phyloP scores from a whole-genome alignment of 202 grass and related monocot genomes.

The Eragrostis tef region DNA sequence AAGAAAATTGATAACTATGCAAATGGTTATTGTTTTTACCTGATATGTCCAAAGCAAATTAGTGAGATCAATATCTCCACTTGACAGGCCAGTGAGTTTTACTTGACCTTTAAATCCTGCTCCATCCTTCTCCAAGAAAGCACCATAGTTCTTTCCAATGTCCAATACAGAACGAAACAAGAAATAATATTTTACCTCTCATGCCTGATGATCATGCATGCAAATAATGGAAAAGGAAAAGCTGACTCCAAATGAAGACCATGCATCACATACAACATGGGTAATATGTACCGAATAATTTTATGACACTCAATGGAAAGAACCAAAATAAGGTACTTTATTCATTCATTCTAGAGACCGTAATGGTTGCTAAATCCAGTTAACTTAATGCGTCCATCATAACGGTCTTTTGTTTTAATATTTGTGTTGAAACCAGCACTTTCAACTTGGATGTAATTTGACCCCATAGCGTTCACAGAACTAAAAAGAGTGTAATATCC shows the following conservation, averaged over 20 bases:
- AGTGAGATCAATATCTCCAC: constrained; percentile 78
- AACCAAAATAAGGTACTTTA: neutral
- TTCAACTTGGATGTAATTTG: constrained; percentile 6
- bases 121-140: constrained; percentile 99
- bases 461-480: neutral
- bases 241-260: constrained; percentile 16
- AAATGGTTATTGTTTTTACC: constrained; percentile 42
- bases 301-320: neutral
- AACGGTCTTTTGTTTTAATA: neutral
- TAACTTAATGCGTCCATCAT: neutral
- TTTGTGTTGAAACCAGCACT: neutral
- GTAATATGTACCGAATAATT: neutral
- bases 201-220: constrained; percentile 23
- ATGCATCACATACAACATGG: constrained; percentile 13
- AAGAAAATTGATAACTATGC: neutral
- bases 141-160: constrained; percentile 82
- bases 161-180: constrained; percentile 28
- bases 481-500: neutral
- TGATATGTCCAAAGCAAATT: constrained; percentile 86
- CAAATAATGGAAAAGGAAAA: constrained; percentile 29
- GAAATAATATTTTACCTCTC: constrained; percentile 29
- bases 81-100: constrained; percentile 77
- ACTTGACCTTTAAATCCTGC: constrained; percentile 91
- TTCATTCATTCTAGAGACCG: neutral
- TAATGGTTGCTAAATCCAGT: neutral